A percentile compares a stretch with the other conserved stretches of the same genome.
These are phyloP conservation scores for Erigeron canadensis DNA, from an alignment of 129 eudicot species.

Conservation along the genomic window DNA sequence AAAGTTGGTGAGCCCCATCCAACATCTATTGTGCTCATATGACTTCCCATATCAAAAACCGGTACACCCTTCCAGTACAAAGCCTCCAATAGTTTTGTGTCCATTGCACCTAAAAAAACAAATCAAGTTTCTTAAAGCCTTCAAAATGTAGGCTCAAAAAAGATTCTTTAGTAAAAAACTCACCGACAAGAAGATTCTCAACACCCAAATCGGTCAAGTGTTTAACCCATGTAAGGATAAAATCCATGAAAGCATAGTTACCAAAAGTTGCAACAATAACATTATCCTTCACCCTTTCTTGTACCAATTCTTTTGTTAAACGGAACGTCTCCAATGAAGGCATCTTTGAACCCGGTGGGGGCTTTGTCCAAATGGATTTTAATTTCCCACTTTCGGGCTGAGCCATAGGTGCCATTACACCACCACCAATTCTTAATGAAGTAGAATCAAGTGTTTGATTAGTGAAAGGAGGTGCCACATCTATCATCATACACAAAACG, in stretches of 20 bases:
- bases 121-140: background rate
- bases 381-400: conserved; percentile 27
- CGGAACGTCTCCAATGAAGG: conserved; percentile 71
- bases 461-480: conserved; percentile 37
- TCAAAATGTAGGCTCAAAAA: background rate
- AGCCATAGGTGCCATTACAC: conserved; percentile 29
- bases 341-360: conserved; percentile 69
- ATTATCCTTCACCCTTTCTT: conserved; percentile 80
- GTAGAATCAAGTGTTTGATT: conserved; percentile 41
- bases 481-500: conserved; percentile 18
- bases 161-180: conserved; percentile 23
- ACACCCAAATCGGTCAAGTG: conserved; percentile 87
- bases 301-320: conserved; percentile 76
- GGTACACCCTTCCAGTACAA: conserved; percentile 98
- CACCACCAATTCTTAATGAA: conserved; percentile 28
- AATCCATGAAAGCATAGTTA: conserved; percentile 97
- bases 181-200: conserved; percentile 88
- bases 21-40: conserved; percentile 93
- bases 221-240: conserved; percentile 94
- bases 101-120: conserved; percentile 82
- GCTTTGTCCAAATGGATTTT: conserved; percentile 58
- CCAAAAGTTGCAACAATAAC: conserved; percentile 85
- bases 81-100: conserved; percentile 88
- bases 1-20: conserved; percentile 96
- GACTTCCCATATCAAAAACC: conserved; percentile 98